A percentile compares a stretch with the other conserved stretches of the same genome.
Evolutionary conservation across 129 eudicot species (phyloP).

Genomic region (sunflower (Helianthus annuus)): HanXRQr2.0-SUNRISE NC_035434.2:170394377-170394876

Average conservation of each 20-base stretch:
- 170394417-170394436: slow-evolving; percentile 14
- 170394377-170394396: not conserved
- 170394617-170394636: slow-evolving; percentile 74
- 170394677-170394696: slow-evolving; percentile 71
- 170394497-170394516: slow-evolving; percentile 38
- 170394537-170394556: slow-evolving; percentile 54
- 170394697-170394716: slow-evolving; percentile 44
- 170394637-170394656: slow-evolving; percentile 61
- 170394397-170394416: slow-evolving; percentile 4
- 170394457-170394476: slow-evolving; percentile 17
- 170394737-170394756: not conserved
- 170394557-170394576: slow-evolving; percentile 64
- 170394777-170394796: slow-evolving; percentile 57
- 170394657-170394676: slow-evolving; percentile 49
- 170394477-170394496: not conserved
- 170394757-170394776: not conserved
- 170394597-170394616: slow-evolving; percentile 54
- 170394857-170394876: slow-evolving; percentile 63
- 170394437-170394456: slow-evolving; percentile 1
- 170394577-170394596: slow-evolving; percentile 54
- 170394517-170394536: slow-evolving; percentile 60
- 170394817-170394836: slow-evolving; percentile 53
- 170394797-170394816: slow-evolving; percentile 53
- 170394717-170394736: slow-evolving; percentile 11
- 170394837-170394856: slow-evolving; percentile 48